phyloP scores from a whole-genome alignment of 805 yeast species.

The Ogataea allantospora region DNA sequence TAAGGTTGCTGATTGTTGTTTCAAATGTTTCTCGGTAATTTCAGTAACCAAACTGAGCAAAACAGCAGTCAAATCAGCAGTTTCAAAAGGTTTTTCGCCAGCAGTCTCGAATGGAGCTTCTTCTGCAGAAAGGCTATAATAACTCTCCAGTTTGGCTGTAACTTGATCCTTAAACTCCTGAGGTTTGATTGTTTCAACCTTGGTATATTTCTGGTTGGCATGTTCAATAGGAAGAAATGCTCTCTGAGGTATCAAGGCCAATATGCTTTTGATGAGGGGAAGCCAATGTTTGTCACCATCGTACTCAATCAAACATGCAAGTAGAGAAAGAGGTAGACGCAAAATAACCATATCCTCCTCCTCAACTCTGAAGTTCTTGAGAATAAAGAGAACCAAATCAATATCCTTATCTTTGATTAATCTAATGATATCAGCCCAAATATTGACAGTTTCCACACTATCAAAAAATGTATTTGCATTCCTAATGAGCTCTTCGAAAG shows the following conservation, averaged over 20 bases:
- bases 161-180: constrained; percentile 16
- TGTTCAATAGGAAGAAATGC: constrained; percentile 57
- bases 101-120: constrained; percentile 2
- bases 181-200: constrained; percentile 5
- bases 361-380: constrained; percentile 64
- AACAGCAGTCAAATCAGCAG: constrained; percentile 44
- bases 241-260: constrained; percentile 60
- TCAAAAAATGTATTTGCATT: constrained; percentile 76
- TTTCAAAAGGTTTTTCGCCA: constrained; percentile 21
- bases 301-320: constrained; percentile 41
- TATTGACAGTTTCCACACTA: constrained; percentile 74
- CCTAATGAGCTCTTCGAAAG: constrained; percentile 46
- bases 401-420: constrained; percentile 42
- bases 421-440: constrained; percentile 65
- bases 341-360: constrained; percentile 84
- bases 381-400: constrained; percentile 55
- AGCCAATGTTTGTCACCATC: constrained; percentile 35
- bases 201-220: constrained; percentile 27
- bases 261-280: constrained; percentile 39
- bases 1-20: constrained; percentile 15
- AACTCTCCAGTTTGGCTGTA: constrained; percentile 15
- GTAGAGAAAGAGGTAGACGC: constrained; percentile 71
- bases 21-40: constrained; percentile 18
- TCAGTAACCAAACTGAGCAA: constrained; percentile 34
- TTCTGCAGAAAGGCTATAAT: constrained; percentile 15